Evolutionary conservation across 2,329 filamentous ascomycete species (phyloP), one percentile per base, ranked within the genome.

Genomic region (Tolypocladium cylindrosporum): DNA sequence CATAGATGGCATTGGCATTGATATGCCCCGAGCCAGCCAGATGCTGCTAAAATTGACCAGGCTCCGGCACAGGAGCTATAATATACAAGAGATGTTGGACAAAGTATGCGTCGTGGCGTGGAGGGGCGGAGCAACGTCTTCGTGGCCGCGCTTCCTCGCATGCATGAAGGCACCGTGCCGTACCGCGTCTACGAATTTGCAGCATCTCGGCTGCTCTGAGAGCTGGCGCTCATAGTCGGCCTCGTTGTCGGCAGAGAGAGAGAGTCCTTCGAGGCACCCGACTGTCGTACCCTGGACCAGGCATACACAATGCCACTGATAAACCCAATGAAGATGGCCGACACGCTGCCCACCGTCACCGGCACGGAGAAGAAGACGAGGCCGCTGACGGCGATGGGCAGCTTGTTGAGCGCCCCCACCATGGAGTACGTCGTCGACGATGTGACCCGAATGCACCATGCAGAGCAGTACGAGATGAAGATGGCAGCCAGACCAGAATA

Each of bases 361-460:
- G 94, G 92, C 0, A 92, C 92, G 61, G 93, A 85, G 75, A 99
- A 99, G 82, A 99, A 99, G 67, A 99, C 75, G 45, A 99, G 83
- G 36, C 94, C 94, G 62, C 88, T 93, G 64, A 99, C 74, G 57
- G 94, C 94, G 65, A 99, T 92, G 43, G 94, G 94, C 40, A 99
- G 86, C 80, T 99, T 99, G 83, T 99, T 99, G 68, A 99, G 80
- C n/a, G 93, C 91, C 62, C 94, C 94, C 58, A 97, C 94, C 93
- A 99, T 97, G 34, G 90, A 95, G 79, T 97, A 99, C 2, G 94
- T 99, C 10, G 94, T 97, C 24, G 92, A 97, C 0, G 92, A 96
- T 10, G 94, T 97, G 63, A 96, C 90, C 64, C 94, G 92, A 62
- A 99, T 95, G 71, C 94, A 97, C 94, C 94, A 99, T 43, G 94